Conservation (phyloP, 2,329 filamentous ascomycete genomes). For the Talaromyces sp. region DNA sequence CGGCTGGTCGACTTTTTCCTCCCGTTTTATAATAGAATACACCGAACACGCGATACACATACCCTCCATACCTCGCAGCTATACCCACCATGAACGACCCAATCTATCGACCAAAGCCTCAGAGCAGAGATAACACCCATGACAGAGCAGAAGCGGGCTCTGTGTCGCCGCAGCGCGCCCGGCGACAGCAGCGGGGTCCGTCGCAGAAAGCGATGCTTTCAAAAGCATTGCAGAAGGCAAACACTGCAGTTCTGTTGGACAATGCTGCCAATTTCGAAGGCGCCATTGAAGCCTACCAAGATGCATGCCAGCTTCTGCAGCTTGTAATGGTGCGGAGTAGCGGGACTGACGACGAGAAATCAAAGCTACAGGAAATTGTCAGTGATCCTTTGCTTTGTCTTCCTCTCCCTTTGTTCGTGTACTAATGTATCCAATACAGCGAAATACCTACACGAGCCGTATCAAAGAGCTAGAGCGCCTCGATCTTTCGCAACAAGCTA, state of each 20-base stretch:
- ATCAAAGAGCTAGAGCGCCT: slow-evolving; percentile 81
- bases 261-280: slow-evolving; percentile 94
- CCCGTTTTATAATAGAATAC: not conserved
- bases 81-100: slow-evolving; percentile 5
- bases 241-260: slow-evolving; percentile 89
- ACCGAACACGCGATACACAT: not conserved
- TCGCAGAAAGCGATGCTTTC: slow-evolving; percentile 95
- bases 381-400: slow-evolving; percentile 35
- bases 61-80: not conserved
- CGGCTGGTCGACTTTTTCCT: not conserved
- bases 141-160: slow-evolving; percentile 22
- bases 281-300: slow-evolving; percentile 81
- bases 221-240: slow-evolving; percentile 90
- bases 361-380: slow-evolving; percentile 88
- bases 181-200: slow-evolving; percentile 40
- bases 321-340: slow-evolving; percentile 81
- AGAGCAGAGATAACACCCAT: slow-evolving; percentile 14
- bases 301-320: slow-evolving; percentile 82
- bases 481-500: slow-evolving; percentile 42
- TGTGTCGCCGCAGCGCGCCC: slow-evolving; percentile 17
- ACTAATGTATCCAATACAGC: slow-evolving; percentile 43
- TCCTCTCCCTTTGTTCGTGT: slow-evolving; percentile 12
- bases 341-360: slow-evolving; percentile 73
- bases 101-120: slow-evolving; percentile 5
- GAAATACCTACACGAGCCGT: slow-evolving; percentile 81